A percentile compares a stretch with the other conserved stretches of the same genome.
Evolutionary conservation across 768 basidiomycete genomes (phyloP).

Genomic region (Boletus reticulatus): DNA sequence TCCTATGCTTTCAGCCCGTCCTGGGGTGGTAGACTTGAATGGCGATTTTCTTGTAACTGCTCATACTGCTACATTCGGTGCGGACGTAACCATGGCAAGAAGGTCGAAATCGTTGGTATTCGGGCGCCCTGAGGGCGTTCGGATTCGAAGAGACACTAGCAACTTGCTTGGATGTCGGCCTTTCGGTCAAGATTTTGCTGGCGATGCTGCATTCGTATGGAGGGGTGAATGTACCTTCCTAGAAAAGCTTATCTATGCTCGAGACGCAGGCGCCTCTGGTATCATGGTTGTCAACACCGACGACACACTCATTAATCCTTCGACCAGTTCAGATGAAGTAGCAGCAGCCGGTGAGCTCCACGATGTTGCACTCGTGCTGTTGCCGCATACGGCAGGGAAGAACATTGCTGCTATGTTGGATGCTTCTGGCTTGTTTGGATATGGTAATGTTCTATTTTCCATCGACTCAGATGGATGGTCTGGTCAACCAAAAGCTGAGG

Average conservation of each 20-base stretch:
- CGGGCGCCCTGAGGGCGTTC: conserved; percentile 50
- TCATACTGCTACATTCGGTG: conserved; percentile 70
- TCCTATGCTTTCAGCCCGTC: conserved; percentile 41
- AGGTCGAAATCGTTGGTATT: conserved; percentile 39
- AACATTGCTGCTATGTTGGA: conserved; percentile 56
- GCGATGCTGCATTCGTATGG: conserved; percentile 57
- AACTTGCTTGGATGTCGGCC: conserved; percentile 62
- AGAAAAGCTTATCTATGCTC: conserved; percentile 73
- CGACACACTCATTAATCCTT: conserved; percentile 61
- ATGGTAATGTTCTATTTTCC: conserved; percentile 50
- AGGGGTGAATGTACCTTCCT: conserved; percentile 89
- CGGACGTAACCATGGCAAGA: conserved; percentile 44
- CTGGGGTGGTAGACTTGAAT: conserved; percentile 35
- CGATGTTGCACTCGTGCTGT: conserved; percentile 57
- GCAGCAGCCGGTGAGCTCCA: conserved; percentile 54
- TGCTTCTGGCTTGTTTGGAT: conserved; percentile 42
- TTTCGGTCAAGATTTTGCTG: conserved; percentile 47
- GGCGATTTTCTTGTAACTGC: conserved; percentile 54
- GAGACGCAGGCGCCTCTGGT: conserved; percentile 69
- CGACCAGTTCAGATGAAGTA: conserved; percentile 56
- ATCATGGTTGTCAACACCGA: conserved; percentile 73
- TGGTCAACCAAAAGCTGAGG: conserved; percentile 15
- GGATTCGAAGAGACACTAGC: conserved; percentile 46
- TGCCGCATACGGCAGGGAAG: conserved; percentile 52
- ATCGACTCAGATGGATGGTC: conserved; percentile 41